These are phyloP conservation scores for Monotropa hypopitys DNA, from an alignment of 179 eudicot species.

Conservation along the genomic window DNA sequence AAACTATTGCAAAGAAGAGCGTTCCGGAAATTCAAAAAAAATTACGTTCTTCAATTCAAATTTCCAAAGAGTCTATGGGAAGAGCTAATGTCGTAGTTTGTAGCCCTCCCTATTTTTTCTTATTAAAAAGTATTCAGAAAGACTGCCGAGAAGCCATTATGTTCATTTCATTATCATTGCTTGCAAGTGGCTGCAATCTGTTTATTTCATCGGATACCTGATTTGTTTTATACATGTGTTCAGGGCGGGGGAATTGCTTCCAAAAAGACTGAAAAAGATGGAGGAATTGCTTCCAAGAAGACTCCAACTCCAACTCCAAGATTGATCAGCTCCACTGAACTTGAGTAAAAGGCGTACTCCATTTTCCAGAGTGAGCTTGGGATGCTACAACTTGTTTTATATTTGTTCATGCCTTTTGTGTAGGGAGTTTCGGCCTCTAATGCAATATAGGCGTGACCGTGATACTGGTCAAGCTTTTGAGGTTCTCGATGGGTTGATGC, in stretches of 20 bases:
- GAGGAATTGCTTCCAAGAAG: constrained; percentile 42
- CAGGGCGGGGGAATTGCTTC: constrained; percentile 68
- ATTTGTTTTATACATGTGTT: constrained; percentile 1
- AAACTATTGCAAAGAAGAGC: not conserved
- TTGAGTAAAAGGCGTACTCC: constrained; percentile 46
- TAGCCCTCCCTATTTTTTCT: not conserved
- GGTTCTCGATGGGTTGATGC: constrained; percentile 71
- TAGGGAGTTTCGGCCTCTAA: constrained; percentile 86
- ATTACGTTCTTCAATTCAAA: not conserved
- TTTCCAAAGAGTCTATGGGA: not conserved
- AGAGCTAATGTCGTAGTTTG: not conserved
- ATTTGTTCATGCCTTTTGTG: constrained; percentile 13
- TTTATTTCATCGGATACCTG: not conserved
- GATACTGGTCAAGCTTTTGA: constrained; percentile 63
- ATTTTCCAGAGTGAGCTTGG: constrained; percentile 1
- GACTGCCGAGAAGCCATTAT: not conserved
- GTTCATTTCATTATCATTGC: not conserved
- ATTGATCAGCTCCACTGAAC: constrained; percentile 68
- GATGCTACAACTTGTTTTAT: not conserved
- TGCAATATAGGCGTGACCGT: constrained; percentile 70
- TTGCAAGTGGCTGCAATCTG: not conserved
- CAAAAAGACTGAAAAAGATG: constrained; percentile 52
- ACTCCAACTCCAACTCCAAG: constrained; percentile 54
- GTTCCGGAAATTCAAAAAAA: too few species aligned
- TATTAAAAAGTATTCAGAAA: not conserved